Percentiles rank a stretch among this genome's conserved stretches.
Conservation (phyloP, 164 flowering plant species). For the Piper longum region DNA sequence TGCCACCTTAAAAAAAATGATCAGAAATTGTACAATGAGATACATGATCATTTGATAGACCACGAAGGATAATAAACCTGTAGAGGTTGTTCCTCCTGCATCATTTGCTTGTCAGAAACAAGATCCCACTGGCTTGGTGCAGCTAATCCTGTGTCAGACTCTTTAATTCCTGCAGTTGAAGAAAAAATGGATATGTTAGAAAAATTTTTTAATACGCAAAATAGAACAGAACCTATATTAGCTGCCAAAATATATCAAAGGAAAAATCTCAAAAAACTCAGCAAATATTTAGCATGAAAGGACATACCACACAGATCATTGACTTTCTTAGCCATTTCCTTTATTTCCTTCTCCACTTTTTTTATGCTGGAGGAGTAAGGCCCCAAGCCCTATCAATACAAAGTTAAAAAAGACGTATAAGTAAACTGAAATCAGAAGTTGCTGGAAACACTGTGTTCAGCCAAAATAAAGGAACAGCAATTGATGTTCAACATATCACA, state of each 20-base stretch:
- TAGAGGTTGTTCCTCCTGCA: constrained; percentile 97
- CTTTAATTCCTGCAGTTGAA: constrained; percentile 64
- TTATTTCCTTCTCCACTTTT: constrained; percentile 84
- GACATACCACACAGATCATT: constrained; percentile 87
- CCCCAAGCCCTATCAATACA: constrained; percentile 64
- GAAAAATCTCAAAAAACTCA: not conserved
- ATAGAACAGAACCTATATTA: not conserved
- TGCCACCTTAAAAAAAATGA: constrained; percentile 43
- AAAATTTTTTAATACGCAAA: not conserved
- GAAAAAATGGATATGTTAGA: not conserved
- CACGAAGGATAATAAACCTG: constrained; percentile 31
- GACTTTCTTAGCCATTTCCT: constrained; percentile 85
- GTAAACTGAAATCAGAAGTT: not conserved
- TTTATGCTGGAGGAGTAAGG: constrained; percentile 78
- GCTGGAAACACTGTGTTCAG: not conserved
- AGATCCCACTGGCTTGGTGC: constrained; percentile 99
- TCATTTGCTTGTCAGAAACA: constrained; percentile 97
- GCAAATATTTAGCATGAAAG: not conserved
- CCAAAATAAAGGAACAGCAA: not conserved
- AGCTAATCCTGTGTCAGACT: constrained; percentile 97
- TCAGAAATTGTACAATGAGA: not conserved
- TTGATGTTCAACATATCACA: too few relatives aligned
- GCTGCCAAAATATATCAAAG: not conserved
- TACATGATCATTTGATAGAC: not conserved
- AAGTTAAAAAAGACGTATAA: not conserved